These are phyloP conservation scores for Arabis alpina DNA, from an alignment of 345 rosid genomes.

Conservation along the genomic window DNA sequence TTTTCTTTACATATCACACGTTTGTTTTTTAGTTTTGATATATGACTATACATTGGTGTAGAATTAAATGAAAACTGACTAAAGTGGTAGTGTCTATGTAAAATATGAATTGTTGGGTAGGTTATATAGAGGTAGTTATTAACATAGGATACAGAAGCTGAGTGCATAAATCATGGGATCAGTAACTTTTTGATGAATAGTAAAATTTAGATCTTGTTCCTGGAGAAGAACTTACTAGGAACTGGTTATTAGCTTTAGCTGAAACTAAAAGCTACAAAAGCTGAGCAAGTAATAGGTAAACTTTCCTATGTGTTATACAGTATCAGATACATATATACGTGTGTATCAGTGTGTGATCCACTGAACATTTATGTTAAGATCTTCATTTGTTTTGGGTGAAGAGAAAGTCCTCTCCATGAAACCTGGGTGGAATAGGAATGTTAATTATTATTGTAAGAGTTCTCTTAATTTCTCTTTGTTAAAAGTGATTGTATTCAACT, in stretches of 20 bases:
- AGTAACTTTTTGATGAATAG: conserved; percentile 21
- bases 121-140: conserved; percentile 20
- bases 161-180: conserved; percentile 20
- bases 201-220: neutral
- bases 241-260: conserved; percentile 12
- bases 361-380: conserved; percentile 1
- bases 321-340: neutral
- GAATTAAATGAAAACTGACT: conserved; percentile 1
- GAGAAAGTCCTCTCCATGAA: conserved; percentile 14
- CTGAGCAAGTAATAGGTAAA: conserved; percentile 19
- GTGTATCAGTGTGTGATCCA: neutral
- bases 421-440: conserved; percentile 10
- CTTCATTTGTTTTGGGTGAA: conserved; percentile 3
- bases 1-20: neutral
- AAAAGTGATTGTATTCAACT: too few species aligned
- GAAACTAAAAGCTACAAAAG: conserved; percentile 18
- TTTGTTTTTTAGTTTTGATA: conserved; percentile 3
- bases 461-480: neutral
- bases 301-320: conserved; percentile 4
- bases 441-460: neutral
- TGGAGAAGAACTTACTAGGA: neutral
- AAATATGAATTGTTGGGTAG: conserved; percentile 14
- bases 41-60: neutral
- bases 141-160: conserved; percentile 10
- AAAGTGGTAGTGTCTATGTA: conserved; percentile 1